Percentiles rank a stretch among this genome's conserved stretches.
These are phyloP conservation scores for Monilinia vaccinii-corymbosi DNA, from an alignment of 2,329 filamentous ascomycete genomes.

Conservation along the genomic window DNA sequence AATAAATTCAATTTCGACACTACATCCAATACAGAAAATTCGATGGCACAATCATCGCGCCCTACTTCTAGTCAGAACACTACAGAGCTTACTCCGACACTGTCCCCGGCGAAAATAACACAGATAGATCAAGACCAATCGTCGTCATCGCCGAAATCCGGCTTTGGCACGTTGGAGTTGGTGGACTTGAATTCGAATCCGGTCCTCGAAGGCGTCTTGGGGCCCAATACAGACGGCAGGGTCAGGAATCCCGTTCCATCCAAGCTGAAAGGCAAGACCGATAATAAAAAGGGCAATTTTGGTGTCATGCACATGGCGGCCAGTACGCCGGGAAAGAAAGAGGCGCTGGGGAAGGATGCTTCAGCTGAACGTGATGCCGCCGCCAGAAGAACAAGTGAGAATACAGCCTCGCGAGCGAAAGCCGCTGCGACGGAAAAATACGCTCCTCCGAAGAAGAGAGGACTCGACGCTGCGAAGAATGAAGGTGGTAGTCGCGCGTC, in stretches of 20 bases:
- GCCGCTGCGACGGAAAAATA: constrained; percentile 46
- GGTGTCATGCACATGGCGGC: constrained; percentile 51
- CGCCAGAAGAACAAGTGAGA: constrained; percentile 54
- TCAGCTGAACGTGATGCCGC: constrained; percentile 47
- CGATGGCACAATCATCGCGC: constrained; percentile 18
- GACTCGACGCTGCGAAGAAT: constrained; percentile 20
- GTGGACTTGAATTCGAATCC: constrained; percentile 36
- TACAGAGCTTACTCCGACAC: constrained; percentile 15
- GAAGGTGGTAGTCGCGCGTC: constrained; percentile 20
- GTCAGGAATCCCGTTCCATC: constrained; percentile 51
- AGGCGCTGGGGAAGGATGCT: constrained; percentile 29
- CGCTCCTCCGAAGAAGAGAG: constrained; percentile 35
- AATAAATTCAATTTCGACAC: constrained; percentile 4
- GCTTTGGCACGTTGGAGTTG: constrained; percentile 46
- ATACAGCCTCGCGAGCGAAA: constrained; percentile 48
- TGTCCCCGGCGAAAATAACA: constrained; percentile 15
- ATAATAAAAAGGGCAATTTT: constrained; percentile 50
- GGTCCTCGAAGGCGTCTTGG: constrained; percentile 24
- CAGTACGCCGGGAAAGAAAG: constrained; percentile 33
- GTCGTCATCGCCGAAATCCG: constrained; percentile 19
- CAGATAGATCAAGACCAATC: constrained; percentile 17
- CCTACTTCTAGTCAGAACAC: constrained; percentile 21
- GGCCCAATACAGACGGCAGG: constrained; percentile 38
- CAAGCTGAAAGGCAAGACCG: constrained; percentile 51
- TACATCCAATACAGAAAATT: background rate